Evolutionary conservation across 306 rosid genomes (phyloP), one percentile per base, ranked within the genome.

Genomic region (Lathyrus aphaca): DNA sequence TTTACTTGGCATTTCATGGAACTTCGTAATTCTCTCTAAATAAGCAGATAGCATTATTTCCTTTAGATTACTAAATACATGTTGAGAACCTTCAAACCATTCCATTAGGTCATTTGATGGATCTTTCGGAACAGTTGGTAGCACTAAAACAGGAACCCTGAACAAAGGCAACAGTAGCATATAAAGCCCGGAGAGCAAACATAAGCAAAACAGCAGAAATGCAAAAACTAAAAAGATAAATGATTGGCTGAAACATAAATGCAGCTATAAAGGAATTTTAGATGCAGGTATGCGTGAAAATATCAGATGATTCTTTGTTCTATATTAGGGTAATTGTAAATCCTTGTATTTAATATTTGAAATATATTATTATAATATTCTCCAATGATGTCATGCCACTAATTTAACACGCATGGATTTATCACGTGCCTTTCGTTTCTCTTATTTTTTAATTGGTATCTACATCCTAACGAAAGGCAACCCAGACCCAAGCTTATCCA

Each of bases 141-240:
- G 88, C 73, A 88, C 92, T 77, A 87, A 85, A 48, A 93, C 89
- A 38, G 98, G 97, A 67, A 93, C 87, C 81, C 98, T 93, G 75
- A 40, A 68, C 19, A 62, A 80, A 73, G 39, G 19, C 53, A 80
- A 72, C 38, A 10, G 27, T 17, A 35, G 29, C 10, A 66, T 38
- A 64, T 63, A 40, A 64, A 64, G 61, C 54, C 71, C 12, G 66
- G 17, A 59, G 54, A 29, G 50, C 49, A 66, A 73, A 11, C 45
- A 54, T 42, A 51, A 15, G 65, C n/a, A 56, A 77, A 57, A 60
- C 18, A 18, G 11, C 11, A 62, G 42, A 16, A 67, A 79, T 55
- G 37, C 21, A 44, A 46, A 64, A 75, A 27, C 15, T 15, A 6
- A 37, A 29, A 54, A 23, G 15, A 64, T 15, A 25, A 29, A 14